Percentiles rank a stretch among this genome's conserved stretches.
phyloP scores from a whole-genome alignment of 169 alveolate genomes.

The Plasmodium cynomolgi region DNA sequence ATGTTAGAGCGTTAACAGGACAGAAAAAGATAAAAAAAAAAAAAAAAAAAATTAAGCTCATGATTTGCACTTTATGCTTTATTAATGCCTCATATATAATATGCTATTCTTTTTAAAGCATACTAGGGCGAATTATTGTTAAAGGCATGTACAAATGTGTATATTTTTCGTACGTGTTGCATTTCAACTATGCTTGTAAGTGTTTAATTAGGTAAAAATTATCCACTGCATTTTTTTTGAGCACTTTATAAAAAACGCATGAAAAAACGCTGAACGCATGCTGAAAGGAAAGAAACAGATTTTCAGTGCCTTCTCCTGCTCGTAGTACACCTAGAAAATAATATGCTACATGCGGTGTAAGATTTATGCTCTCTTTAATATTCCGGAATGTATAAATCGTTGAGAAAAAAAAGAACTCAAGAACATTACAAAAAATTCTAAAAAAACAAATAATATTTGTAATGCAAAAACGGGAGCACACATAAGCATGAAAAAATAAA shows the following conservation, averaged over 20 bases:
- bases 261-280: background rate
- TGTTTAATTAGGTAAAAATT: background rate
- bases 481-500: no score
- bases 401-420: no score
- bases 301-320: background rate
- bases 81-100: no score
- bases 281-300: background rate
- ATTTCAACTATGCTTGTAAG: background rate
- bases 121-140: background rate
- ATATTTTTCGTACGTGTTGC: no score
- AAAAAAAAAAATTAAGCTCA: no score
- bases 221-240: background rate
- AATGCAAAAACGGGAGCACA: background rate
- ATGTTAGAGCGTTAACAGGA: no score
- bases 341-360: background rate
- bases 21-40: no score
- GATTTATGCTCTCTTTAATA: background rate
- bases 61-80: no score
- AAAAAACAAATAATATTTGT: no score
- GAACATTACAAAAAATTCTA: background rate
- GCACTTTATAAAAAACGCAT: background rate
- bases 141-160: background rate
- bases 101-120: background rate
- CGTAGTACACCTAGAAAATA: background rate
- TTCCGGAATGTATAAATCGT: background rate